phyloP scores from a whole-genome alignment of 2,329 filamentous ascomycete species.

The Thelonectria rubi region DNA sequence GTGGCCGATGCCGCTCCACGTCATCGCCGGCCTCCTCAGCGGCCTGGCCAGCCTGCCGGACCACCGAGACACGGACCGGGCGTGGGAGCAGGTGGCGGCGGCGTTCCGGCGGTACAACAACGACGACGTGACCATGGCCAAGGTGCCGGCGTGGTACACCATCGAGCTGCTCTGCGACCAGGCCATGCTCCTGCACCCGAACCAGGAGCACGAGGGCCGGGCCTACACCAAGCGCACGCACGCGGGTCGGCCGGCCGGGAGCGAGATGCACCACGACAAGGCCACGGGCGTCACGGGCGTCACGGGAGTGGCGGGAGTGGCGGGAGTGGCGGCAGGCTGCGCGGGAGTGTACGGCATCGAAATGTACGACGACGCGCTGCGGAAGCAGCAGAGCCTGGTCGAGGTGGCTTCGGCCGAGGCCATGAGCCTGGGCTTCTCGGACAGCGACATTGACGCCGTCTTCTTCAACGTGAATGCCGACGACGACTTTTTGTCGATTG shows the following conservation, averaged over 20 bases:
- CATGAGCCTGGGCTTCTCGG: conserved; percentile 20
- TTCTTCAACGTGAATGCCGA: conserved; percentile 29
- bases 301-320: not conserved
- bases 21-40: conserved; percentile 24
- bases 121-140: conserved; percentile 29
- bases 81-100: conserved; percentile 29
- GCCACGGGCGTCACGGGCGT: not conserved
- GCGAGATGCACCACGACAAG: conserved; percentile 12
- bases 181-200: conserved; percentile 24
- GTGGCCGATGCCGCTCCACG: conserved; percentile 32
- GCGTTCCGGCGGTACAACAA: conserved; percentile 32
- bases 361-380: conserved; percentile 7
- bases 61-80: conserved; percentile 28
- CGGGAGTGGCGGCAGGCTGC: conserved; percentile 3
- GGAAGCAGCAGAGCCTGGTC: conserved; percentile 8
- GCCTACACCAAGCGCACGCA: conserved; percentile 26
- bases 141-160: conserved; percentile 27
- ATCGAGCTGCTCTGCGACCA: conserved; percentile 30
- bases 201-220: conserved; percentile 20
- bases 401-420: conserved; percentile 8
- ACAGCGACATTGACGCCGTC: conserved; percentile 23
- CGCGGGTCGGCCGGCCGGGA: not conserved
- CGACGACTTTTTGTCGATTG: conserved; percentile 24
- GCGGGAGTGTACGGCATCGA: conserved; percentile 20
- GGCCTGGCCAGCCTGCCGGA: conserved; percentile 24